These are phyloP conservation scores for Auriscalpium vulgare DNA, from an alignment of 768 basidiomycete genomes.

Conservation along the genomic window DNA sequence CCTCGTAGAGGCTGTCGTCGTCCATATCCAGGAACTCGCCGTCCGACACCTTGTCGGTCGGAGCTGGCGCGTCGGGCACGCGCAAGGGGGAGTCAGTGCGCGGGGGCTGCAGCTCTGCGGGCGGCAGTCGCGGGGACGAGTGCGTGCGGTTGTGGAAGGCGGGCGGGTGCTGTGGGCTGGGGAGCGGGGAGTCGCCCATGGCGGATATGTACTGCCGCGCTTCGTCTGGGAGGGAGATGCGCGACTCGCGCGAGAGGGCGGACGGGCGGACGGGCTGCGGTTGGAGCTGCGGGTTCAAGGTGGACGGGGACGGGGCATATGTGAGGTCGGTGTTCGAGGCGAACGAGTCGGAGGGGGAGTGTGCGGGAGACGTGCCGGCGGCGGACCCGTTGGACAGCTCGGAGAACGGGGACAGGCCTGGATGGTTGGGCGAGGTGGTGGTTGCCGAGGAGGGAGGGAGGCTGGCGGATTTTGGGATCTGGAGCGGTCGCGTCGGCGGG, in stretches of 20 bases:
- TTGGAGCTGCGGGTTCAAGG: constrained; percentile 5
- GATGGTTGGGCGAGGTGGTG: not conserved
- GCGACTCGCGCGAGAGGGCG: constrained; percentile 54
- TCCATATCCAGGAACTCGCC: constrained; percentile 65
- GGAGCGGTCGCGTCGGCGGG: constrained; percentile 3
- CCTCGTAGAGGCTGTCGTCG: constrained; percentile 35
- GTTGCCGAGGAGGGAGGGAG: not conserved
- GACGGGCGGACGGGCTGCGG: constrained; percentile 5
- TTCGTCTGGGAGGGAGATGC: constrained; percentile 68
- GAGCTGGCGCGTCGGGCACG: constrained; percentile 6
- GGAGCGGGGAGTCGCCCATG: constrained; percentile 55
- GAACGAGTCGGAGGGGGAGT: not conserved
- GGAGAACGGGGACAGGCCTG: constrained; percentile 1
- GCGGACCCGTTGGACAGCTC: not conserved
- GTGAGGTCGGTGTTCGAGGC: not conserved
- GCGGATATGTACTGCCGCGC: constrained; percentile 64
- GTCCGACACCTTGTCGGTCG: constrained; percentile 17
- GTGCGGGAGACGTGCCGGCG: not conserved
- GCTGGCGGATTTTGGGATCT: constrained; percentile 1
- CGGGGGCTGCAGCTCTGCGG: not conserved
- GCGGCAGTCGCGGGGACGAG: constrained; percentile 1
- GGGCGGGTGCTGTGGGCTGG: constrained; percentile 37
- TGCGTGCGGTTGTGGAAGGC: not conserved
- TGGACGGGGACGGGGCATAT: not conserved
- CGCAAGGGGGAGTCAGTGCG: constrained; percentile 1